Base-by-base conservation (phyloP, 164 flowering plant species). In the Magnolia changhungtana region DNA sequence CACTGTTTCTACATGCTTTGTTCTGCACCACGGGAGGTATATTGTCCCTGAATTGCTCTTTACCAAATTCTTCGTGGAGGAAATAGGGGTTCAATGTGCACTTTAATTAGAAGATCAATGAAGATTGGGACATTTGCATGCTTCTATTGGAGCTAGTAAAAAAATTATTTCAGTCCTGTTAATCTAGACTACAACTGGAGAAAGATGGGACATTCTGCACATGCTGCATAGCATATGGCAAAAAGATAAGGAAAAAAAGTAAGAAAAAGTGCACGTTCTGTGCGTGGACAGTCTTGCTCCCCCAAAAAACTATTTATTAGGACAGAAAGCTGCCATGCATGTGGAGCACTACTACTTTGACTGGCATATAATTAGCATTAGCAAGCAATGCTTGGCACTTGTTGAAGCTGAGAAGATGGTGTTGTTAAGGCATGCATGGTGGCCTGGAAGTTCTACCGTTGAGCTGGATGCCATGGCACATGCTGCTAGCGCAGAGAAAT, bases 1-100 rank as follows among this genome's bases (percentile, higher is more conserved):
- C 99, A 96, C 72, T 96, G 99, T 83, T 96, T 96, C 88, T 96
- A 96, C 88, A 94, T 96, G 99, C 92, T 96, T 76, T 96, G 99
- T 89, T 91, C 97, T 80, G 99, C 97, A 64, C 98, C 99, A 63
- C 84, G 83, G 3, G 98, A 96, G 98, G 99, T 96, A 89, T 45
- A 80, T 72, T 23, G 23, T 50, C 69, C 73, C n/a, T 27, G 74
- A 69, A 50, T 63, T 24, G 24, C 59, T 50, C 29, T 10, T 13
- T 55, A 21, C 18, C 49, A 24, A 31, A 16, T 68, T 29, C n/a
- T 68, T 16, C 71, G 11, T 68, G 6, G 31, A 24, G 45, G 71
- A 11, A 68, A 68, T 13, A 14, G 5, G 13, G 71, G 49, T 16
- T 27, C 50, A 68, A 29, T 68, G 19, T 68, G 71, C 8, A 55